phyloP scores from a whole-genome alignment of 2,329 filamentous ascomycete genomes.

The Epichloe uncinata region DNA sequence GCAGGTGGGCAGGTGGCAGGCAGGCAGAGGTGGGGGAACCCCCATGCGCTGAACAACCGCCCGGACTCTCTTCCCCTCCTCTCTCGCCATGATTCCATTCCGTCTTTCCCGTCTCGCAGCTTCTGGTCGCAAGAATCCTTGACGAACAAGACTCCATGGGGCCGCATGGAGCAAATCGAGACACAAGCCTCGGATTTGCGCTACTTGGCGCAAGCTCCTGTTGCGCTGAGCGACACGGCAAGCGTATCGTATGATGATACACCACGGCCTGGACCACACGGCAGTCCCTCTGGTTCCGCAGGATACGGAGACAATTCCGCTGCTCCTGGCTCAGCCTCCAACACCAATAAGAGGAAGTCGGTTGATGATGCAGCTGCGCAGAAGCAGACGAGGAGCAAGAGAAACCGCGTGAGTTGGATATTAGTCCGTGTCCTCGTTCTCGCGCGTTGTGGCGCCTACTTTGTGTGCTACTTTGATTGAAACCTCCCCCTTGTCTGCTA shows the following conservation, averaged over 20 bases:
- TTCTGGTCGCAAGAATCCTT: not conserved
- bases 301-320: conserved; percentile 38
- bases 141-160: conserved; percentile 1
- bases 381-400: conserved; percentile 46
- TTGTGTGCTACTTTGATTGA: not conserved
- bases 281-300: conserved; percentile 25
- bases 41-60: not conserved
- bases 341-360: conserved; percentile 24
- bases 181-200: conserved; percentile 41
- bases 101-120: not conserved
- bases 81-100: not conserved
- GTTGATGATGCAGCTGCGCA: conserved; percentile 30
- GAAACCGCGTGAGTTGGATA: conserved; percentile 38
- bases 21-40: not conserved
- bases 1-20: too few species aligned
- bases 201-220: conserved; percentile 31
- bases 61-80: not conserved
- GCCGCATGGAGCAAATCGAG: conserved; percentile 39
- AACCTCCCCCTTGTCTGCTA: not conserved
- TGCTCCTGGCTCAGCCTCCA: conserved; percentile 5
- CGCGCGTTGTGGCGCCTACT: not conserved
- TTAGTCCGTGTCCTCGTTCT: not conserved
- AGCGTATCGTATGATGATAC: conserved; percentile 22
- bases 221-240: conserved; percentile 16
- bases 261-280: conserved; percentile 18